A percentile compares a stretch with the other conserved stretches of the same genome.
Evolutionary conservation across 179 eudicot genomes (phyloP).

Genomic region (Dionaea muscipula): DNA sequence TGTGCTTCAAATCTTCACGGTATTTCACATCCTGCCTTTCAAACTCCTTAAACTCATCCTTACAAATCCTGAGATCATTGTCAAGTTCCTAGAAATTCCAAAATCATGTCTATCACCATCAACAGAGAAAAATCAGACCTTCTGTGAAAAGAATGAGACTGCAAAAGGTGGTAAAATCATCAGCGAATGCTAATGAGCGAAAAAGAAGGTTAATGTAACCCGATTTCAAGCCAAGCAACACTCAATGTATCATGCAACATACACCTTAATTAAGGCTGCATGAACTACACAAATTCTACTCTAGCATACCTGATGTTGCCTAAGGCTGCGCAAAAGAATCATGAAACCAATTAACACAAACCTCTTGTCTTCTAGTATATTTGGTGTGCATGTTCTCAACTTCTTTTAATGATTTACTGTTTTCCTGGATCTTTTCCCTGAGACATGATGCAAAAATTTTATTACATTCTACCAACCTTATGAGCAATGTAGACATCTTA

Average conservation of each 20-base stretch:
- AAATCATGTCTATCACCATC: not conserved
- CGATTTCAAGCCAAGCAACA: too few species aligned
- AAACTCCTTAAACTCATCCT: constrained; percentile 84
- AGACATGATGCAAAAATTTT: constrained; percentile 1
- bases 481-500: not conserved
- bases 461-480: not conserved
- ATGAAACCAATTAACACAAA: constrained; percentile 11
- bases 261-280: too few species aligned
- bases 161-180: too few species aligned
- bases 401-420: constrained; percentile 53
- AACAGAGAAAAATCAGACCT: not conserved
- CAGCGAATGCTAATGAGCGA: too few species aligned
- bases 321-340: not conserved
- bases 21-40: constrained; percentile 89
- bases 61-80: constrained; percentile 39
- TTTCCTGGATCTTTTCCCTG: constrained; percentile 74
- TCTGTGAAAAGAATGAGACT: not conserved
- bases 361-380: constrained; percentile 76
- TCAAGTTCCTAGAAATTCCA: constrained; percentile 59
- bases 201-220: too few species aligned
- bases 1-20: constrained; percentile 77
- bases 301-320: not conserved
- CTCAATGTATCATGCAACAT: too few species aligned
- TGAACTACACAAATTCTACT: too few species aligned
- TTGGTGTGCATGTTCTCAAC: constrained; percentile 62